These are phyloP conservation scores for Geosmithia flava DNA, from an alignment of 2,329 filamentous ascomycete genomes.

Conservation along the genomic window DNA sequence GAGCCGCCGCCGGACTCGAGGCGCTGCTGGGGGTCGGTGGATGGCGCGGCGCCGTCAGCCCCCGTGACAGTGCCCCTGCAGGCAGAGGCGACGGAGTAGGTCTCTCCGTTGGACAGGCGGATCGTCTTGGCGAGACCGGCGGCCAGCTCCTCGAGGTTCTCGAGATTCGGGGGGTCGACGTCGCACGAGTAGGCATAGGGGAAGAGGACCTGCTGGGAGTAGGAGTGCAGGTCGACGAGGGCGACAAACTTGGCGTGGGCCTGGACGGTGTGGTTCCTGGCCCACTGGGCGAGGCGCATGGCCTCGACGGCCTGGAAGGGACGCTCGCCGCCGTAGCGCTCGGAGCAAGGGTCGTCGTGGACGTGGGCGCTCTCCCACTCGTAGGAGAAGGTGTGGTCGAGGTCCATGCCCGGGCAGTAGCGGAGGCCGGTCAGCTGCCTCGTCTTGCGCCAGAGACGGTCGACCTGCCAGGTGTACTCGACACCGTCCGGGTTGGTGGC, in stretches of 20 bases:
- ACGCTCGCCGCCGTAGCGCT: conserved; percentile 72
- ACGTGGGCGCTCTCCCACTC: conserved; percentile 63
- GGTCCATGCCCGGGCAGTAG: conserved; percentile 78
- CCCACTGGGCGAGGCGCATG: conserved; percentile 66
- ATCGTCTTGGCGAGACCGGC: conserved; percentile 84
- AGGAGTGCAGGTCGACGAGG: conserved; percentile 84
- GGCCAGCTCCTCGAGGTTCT: conserved; percentile 85
- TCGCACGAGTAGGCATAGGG: conserved; percentile 82
- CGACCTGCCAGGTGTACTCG: conserved; percentile 82
- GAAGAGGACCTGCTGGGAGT: conserved; percentile 89
- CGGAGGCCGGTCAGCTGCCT: conserved; percentile 69
- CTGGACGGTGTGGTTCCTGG: conserved; percentile 59
- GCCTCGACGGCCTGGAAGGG: conserved; percentile 81
- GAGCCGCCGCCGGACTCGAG: conserved; percentile 73
- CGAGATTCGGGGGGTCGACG: conserved; percentile 66
- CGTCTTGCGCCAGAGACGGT: conserved; percentile 93
- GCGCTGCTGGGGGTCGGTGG: conserved; percentile 17
- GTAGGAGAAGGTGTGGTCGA: conserved; percentile 78
- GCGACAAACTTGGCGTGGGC: conserved; percentile 69
- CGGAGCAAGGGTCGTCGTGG: conserved; percentile 72
- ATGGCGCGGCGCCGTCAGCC: conserved; percentile 6
- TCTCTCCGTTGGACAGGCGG: conserved; percentile 62
- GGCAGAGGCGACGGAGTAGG: conserved; percentile 68
- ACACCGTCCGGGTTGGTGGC: conserved; percentile 91
- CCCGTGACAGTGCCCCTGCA: conserved; percentile 62